Conservation (phyloP, 768 basidiomycete species). For the Botryobasidium botryosum region DNA sequence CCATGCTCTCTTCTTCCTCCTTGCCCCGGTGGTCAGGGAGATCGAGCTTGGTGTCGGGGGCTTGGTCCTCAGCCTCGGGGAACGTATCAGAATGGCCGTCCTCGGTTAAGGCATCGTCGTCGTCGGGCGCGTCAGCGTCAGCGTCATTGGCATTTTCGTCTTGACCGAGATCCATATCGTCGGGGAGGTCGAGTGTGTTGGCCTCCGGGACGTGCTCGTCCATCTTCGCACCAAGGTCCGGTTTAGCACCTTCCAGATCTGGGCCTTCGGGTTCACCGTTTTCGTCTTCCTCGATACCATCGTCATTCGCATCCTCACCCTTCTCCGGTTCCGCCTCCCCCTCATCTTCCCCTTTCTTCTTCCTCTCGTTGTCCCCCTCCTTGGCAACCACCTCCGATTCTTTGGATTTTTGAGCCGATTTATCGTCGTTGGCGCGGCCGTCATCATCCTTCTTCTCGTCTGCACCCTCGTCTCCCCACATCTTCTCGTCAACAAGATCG, state of each 20-base stretch:
- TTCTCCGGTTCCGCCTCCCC: conserved; percentile 17
- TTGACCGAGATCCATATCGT: conserved; percentile 51
- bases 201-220: conserved; percentile 66
- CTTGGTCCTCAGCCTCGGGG: neutral
- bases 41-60: neutral
- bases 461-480: conserved; percentile 78
- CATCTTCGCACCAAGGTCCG: conserved; percentile 31
- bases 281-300: conserved; percentile 17
- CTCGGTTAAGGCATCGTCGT: conserved; percentile 12
- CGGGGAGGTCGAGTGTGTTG: conserved; percentile 75
- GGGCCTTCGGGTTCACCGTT: conserved; percentile 27
- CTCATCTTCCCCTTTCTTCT: conserved; percentile 16
- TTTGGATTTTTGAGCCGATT: conserved; percentile 21
- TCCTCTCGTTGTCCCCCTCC: conserved; percentile 29
- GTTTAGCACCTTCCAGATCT: conserved; percentile 29
- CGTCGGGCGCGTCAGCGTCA: conserved; percentile 17
- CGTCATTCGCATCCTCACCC: conserved; percentile 12
- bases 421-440: conserved; percentile 19
- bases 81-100: neutral
- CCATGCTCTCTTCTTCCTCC: conserved; percentile 13
- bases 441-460: conserved; percentile 47
- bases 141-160: conserved; percentile 17
- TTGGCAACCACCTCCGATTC: conserved; percentile 66
- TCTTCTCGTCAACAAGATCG: conserved; percentile 79
- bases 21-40: neutral